These are phyloP conservation scores for Coniochaeta hoffmannii DNA, from an alignment of 2,329 filamentous ascomycete genomes.

Conservation along the genomic window DNA sequence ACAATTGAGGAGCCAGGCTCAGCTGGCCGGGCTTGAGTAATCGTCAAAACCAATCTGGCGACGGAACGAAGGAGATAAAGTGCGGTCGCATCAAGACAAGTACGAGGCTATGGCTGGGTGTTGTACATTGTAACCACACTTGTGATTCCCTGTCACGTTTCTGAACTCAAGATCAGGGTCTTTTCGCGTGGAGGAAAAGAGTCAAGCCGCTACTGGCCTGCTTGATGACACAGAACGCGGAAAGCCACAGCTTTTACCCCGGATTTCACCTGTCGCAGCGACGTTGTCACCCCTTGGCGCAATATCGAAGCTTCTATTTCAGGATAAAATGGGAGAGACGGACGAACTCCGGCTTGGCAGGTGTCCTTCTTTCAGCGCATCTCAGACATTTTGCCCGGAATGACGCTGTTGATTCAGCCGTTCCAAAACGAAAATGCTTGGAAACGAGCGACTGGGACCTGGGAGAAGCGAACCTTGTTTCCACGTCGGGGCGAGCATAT, in stretches of 20 bases:
- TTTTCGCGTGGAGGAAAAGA: not conserved
- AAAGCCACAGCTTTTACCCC: not conserved
- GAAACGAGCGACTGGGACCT: not conserved
- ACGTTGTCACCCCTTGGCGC: constrained; percentile 1
- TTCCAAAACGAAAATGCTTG: not conserved
- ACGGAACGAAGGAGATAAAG: not conserved
- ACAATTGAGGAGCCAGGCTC: no score
- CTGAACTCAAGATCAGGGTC: not conserved
- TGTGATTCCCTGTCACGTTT: not conserved
- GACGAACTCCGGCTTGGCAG: not conserved
- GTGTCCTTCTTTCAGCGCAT: not conserved
- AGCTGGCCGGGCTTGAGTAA: not conserved
- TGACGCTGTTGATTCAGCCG: not conserved
- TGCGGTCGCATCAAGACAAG: not conserved
- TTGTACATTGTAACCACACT: not conserved
- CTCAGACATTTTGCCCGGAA: not conserved
- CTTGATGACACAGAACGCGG: not conserved
- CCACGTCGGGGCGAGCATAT: not conserved
- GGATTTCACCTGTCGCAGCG: constrained; percentile 1
- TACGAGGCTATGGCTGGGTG: not conserved
- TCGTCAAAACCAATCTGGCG: not conserved
- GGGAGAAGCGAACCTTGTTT: not conserved
- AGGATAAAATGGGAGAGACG: not conserved
- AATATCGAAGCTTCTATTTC: constrained; percentile 4
- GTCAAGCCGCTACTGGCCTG: not conserved